Evolutionary conservation across 106 monocot genomes (phyloP), one percentile per base, ranked within the genome.

Genomic region (Dendrobium chrysotoxum): DNA sequence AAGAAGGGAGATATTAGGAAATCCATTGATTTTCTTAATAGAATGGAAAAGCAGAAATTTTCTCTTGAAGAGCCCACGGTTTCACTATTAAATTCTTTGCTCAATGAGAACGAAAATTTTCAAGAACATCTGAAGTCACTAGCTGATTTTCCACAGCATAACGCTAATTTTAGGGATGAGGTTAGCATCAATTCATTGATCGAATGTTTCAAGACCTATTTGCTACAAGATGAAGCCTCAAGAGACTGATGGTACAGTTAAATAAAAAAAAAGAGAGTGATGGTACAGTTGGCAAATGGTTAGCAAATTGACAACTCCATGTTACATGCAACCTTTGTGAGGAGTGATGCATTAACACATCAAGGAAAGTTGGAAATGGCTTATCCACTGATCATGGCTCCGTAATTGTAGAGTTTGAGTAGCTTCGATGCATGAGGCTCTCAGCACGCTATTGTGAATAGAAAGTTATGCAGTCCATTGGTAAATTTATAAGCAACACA

Each of bases 11-110:
- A 72, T 35, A 54, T 71, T 8, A 73, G 17, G 54, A 84, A 45
- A 54, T 79, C 79, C 8, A 75, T 74, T 40, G 64, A 84, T 17
- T 79, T 75, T 79, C 44, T 84, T 75, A 25, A 74, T 40, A 47
- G 61, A 84, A 84, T 79, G 79, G 64, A 79, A 5, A 54, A 79
- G 17, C 25, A 11, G 45, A 16, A 68, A 5, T 65, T 79, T 66
- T 30, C 45, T 4, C 28, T 79, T 61, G 84, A 79, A 57, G 84
- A 73, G 23, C 42, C 72, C 1, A 84, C 79, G 42, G 30, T 57
- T 42, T 53, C 72, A 10, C 57, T 73, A 40, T n/a, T 78, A 4
- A 28, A 78, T 45, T 38, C 78, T 41, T 28, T 74, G 54, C 39
- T 78, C 28, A 72, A 72, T 13, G 44, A 74, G 72, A 39, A 73